Conservation (phyloP, 257 asterid genomes). For the Jacaranda mimosifolia region DNA sequence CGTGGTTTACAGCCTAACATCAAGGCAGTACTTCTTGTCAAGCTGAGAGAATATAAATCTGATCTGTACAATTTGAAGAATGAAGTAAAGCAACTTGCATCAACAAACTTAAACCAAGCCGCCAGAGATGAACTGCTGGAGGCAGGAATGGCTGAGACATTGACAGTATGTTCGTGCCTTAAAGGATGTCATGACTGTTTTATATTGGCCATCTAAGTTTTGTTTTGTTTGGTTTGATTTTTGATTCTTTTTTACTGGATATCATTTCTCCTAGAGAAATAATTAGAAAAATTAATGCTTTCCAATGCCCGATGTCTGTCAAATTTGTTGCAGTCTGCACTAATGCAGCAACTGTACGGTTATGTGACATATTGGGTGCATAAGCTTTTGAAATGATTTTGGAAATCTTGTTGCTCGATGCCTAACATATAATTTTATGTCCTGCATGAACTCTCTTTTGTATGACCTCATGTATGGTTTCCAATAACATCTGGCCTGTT, state of each 20-base stretch:
- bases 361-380: background rate
- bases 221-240: background rate
- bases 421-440: background rate
- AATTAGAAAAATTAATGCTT: background rate
- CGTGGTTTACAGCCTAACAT: conserved; percentile 79
- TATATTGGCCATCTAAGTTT: background rate
- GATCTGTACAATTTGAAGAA: conserved; percentile 60
- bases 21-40: conserved; percentile 65
- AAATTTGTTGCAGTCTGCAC: background rate
- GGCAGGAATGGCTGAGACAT: conserved; percentile 66
- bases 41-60: conserved; percentile 64
- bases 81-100: conserved; percentile 52
- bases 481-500: background rate
- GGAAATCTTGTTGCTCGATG: background rate
- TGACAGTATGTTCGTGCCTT: conserved; percentile 44
- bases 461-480: background rate
- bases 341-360: background rate
- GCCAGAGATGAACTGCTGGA: conserved; percentile 68
- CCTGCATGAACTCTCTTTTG: background rate
- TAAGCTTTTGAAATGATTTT: background rate
- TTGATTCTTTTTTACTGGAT: background rate
- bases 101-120: conserved; percentile 52
- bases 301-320: background rate
- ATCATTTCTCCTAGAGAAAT: background rate
- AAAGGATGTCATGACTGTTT: background rate